Conservation (phyloP, 352 stramenopile genomes). For the Pythium rishiriense region DNA sequence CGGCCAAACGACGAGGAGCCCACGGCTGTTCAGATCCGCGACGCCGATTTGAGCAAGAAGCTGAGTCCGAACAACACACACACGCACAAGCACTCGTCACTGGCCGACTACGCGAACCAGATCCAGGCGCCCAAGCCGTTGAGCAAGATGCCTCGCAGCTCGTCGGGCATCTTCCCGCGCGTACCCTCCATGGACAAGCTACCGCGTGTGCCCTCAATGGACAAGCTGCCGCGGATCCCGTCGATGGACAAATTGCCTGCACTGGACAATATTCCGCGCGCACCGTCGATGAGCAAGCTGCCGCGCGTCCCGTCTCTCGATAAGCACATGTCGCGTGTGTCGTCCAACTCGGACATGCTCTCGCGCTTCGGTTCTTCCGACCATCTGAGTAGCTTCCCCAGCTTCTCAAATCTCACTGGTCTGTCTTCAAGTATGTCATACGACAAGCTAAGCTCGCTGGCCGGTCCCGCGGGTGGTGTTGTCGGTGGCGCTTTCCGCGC, state of each 20-base stretch:
- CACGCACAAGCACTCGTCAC: constrained; percentile 12
- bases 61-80: constrained; percentile 41
- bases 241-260: constrained; percentile 74
- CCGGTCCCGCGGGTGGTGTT: not conserved
- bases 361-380: constrained; percentile 69
- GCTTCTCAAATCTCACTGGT: constrained; percentile 68
- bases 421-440: constrained; percentile 71
- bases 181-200: constrained; percentile 75
- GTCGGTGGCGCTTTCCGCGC: constrained; percentile 5
- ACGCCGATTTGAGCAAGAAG: constrained; percentile 26
- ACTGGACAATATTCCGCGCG: constrained; percentile 51
- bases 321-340: constrained; percentile 38
- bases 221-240: constrained; percentile 67
- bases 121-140: constrained; percentile 75
- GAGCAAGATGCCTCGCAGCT: constrained; percentile 79
- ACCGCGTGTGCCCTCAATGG: constrained; percentile 48
- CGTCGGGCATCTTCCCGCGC: constrained; percentile 78
- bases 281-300: constrained; percentile 72
- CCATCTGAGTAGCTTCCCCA: constrained; percentile 73
- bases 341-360: constrained; percentile 69
- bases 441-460: constrained; percentile 69
- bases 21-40: constrained; percentile 21
- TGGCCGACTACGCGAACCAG: constrained; percentile 49
- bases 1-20: constrained; percentile 8
- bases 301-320: constrained; percentile 56